These are phyloP conservation scores for Albifimbria verrucaria DNA, from an alignment of 2,329 filamentous ascomycete genomes.

Conservation along the genomic window DNA sequence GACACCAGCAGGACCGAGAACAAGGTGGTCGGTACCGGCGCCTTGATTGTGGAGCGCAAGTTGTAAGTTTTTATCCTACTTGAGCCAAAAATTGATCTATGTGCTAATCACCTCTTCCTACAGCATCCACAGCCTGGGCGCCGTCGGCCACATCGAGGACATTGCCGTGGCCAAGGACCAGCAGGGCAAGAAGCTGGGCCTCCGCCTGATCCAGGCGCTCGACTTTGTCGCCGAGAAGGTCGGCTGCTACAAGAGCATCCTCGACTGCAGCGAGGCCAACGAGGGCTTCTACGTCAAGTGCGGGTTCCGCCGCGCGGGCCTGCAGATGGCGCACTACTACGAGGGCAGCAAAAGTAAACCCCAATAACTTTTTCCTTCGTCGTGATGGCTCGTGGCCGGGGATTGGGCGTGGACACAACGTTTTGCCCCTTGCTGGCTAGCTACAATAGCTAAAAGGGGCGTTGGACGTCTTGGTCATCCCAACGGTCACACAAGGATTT, in stretches of 20 bases:
- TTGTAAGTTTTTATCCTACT: slow-evolving; percentile 58
- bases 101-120: slow-evolving; percentile 4
- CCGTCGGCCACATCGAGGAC: slow-evolving; percentile 95
- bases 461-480: too few species aligned
- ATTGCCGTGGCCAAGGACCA: slow-evolving; percentile 94
- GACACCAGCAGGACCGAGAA: slow-evolving; percentile 56
- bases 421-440: background rate
- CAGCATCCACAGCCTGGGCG: slow-evolving; percentile 75
- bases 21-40: slow-evolving; percentile 84
- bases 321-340: slow-evolving; percentile 98
- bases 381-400: too few species aligned
- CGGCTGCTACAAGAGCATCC: slow-evolving; percentile 95
- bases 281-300: slow-evolving; percentile 99
- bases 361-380: slow-evolving; percentile 12
- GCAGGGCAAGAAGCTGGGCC: slow-evolving; percentile 93
- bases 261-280: slow-evolving; percentile 94
- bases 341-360: slow-evolving; percentile 52
- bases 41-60: slow-evolving; percentile 89
- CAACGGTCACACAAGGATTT: too few species aligned
- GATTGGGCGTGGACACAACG: too few species aligned
- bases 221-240: slow-evolving; percentile 84
- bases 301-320: slow-evolving; percentile 84
- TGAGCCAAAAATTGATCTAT: background rate
- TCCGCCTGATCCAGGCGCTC: slow-evolving; percentile 89
- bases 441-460: too few species aligned